phyloP scores from a whole-genome alignment of 345 rosid genomes.

The Arabidopsis thaliana region DNA sequence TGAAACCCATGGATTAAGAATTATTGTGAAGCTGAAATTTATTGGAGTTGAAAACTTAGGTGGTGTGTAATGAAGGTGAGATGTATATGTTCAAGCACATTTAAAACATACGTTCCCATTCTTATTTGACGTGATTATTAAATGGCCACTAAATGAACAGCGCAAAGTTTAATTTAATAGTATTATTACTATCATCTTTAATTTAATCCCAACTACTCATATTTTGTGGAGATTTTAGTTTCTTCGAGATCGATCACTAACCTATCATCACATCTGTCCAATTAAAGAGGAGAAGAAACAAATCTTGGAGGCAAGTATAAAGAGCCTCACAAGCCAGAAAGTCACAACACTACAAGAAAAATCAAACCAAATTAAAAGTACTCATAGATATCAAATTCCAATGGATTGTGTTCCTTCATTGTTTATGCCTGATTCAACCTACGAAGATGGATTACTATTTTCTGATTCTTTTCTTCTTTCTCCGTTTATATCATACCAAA shows the following conservation, averaged over 20 bases:
- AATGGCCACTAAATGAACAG: conserved; percentile 48
- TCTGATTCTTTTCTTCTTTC: conserved; percentile 38
- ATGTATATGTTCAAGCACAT: conserved; percentile 22
- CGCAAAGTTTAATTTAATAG: conserved; percentile 8
- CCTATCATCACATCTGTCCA: conserved; percentile 35
- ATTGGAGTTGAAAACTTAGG: conserved; percentile 1
- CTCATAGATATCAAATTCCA: background rate
- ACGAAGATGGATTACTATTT: conserved; percentile 34
- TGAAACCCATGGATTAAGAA: background rate
- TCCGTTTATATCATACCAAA: conserved; percentile 12
- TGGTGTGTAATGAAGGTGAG: conserved; percentile 22
- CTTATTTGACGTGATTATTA: conserved; percentile 19
- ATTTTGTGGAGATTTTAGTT: conserved; percentile 25
- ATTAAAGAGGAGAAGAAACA: conserved; percentile 21
- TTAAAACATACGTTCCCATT: conserved; percentile 35
- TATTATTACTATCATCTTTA: conserved; percentile 1
- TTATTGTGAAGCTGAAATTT: conserved; percentile 1
- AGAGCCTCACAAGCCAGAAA: conserved; percentile 6
- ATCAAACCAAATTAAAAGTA: conserved; percentile 9
- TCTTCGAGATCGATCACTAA: conserved; percentile 22
- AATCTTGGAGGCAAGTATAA: conserved; percentile 34
- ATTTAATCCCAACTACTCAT: conserved; percentile 33
- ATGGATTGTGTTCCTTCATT: conserved; percentile 36
- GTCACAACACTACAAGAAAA: conserved; percentile 2
- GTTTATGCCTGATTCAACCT: conserved; percentile 20